Percentiles rank a stretch among this genome's conserved stretches.
phyloP scores from a whole-genome alignment of 2,329 filamentous ascomycete species.

The Cladorrhinum sp. region DNA sequence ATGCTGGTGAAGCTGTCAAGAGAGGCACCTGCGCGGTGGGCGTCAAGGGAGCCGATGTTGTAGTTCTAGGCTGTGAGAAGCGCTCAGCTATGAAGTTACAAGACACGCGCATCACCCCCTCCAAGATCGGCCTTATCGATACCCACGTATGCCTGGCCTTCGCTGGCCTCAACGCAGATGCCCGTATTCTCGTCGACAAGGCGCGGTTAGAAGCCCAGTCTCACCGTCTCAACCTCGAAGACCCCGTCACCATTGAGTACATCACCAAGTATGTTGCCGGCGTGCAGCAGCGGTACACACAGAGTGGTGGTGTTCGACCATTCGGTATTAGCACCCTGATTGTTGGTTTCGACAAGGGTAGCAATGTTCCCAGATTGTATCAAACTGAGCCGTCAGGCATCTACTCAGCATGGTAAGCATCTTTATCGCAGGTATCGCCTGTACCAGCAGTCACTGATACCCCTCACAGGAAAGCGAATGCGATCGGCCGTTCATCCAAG shows the following conservation, averaged over 20 bases:
- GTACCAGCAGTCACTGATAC: slow-evolving; percentile 13
- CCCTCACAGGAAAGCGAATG: slow-evolving; percentile 86
- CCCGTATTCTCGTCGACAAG: slow-evolving; percentile 97
- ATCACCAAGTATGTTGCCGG: slow-evolving; percentile 98
- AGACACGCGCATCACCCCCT: slow-evolving; percentile 97
- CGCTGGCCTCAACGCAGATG: slow-evolving; percentile 94
- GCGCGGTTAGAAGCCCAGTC: slow-evolving; percentile 95
- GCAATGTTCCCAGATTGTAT: slow-evolving; percentile 84
- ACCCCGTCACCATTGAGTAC: slow-evolving; percentile 97
- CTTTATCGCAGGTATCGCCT: slow-evolving; percentile 12
- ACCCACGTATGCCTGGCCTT: slow-evolving; percentile 96
- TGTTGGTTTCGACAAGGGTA: slow-evolving; percentile 95
- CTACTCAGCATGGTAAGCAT: slow-evolving; percentile 91
- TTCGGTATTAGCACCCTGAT: slow-evolving; percentile 98
- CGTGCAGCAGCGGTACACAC: slow-evolving; percentile 98
- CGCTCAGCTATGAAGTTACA: slow-evolving; percentile 98
- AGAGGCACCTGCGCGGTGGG: slow-evolving; percentile 98
- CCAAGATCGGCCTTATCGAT: slow-evolving; percentile 96
- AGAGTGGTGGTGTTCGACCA: slow-evolving; percentile 96
- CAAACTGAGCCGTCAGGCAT: slow-evolving; percentile 99
- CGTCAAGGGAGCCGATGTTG: slow-evolving; percentile 91
- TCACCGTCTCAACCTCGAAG: slow-evolving; percentile 93
- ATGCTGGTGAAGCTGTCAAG: slow-evolving; percentile 98
- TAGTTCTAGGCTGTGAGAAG: slow-evolving; percentile 97
- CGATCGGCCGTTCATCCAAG: slow-evolving; percentile 97